Percentiles rank a stretch among this genome's conserved stretches.
These are phyloP conservation scores for Sporobolomyces pararoseus DNA, from an alignment of 768 basidiomycete species.

Conservation along the genomic window DNA sequence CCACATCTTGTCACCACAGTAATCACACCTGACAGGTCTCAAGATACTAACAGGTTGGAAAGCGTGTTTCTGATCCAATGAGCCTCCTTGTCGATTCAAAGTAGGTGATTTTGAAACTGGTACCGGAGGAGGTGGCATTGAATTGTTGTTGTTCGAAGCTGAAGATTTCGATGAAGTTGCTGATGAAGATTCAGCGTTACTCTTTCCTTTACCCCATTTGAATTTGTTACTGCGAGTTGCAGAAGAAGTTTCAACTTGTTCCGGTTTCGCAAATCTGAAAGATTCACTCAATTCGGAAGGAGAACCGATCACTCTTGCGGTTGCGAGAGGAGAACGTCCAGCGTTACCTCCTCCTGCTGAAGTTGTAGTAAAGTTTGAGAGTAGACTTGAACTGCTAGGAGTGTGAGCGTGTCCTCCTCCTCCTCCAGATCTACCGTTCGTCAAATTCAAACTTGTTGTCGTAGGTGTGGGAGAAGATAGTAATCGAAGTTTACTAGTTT, in stretches of 20 bases:
- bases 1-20: conserved; percentile 98
- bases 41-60: conserved; percentile 87
- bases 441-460: too few relatives aligned
- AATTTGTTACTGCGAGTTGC: conserved; percentile 51
- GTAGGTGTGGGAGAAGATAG: conserved; percentile 11
- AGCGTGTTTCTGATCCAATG: conserved; percentile 56
- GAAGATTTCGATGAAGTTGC: too few relatives aligned
- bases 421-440: conserved; percentile 10
- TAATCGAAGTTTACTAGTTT: conserved; percentile 33
- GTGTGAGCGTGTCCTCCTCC: conserved; percentile 47
- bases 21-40: conserved; percentile 85
- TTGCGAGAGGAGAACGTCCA: conserved; percentile 34
- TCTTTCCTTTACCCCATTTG: conserved; percentile 49
- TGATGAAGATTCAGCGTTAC: too few relatives aligned
- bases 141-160: conserved; percentile 13
- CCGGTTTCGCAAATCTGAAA: conserved; percentile 34
- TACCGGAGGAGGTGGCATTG: conserved; percentile 21
- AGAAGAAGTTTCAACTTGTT: conserved; percentile 43
- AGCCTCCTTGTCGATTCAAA: conserved; percentile 3
- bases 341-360: conserved; percentile 8
- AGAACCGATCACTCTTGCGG: conserved; percentile 28
- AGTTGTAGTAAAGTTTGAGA: neutral
- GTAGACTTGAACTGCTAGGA: conserved; percentile 35
- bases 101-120: conserved; percentile 19
- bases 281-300: conserved; percentile 18